phyloP scores from a whole-genome alignment of 768 basidiomycete species.

The Collybia mongolica region DNA sequence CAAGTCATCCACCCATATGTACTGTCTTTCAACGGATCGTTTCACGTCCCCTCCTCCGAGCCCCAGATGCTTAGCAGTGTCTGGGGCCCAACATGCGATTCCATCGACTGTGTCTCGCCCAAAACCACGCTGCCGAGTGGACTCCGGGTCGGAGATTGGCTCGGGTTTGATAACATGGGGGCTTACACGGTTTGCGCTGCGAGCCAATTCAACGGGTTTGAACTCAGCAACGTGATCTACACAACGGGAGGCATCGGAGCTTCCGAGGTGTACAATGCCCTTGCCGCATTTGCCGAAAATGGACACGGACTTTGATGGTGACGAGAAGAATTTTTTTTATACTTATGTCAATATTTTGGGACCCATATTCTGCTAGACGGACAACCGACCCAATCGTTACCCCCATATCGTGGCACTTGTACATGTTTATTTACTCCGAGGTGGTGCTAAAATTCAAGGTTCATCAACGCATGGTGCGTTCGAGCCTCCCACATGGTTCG shows the following conservation, averaged over 20 bases:
- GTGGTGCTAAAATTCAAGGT: constrained; percentile 14
- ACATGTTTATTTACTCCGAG: too few relatives aligned
- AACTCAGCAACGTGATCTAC: constrained; percentile 77
- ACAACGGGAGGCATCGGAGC: constrained; percentile 60
- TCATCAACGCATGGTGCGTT: constrained; percentile 23
- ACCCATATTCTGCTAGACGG: background rate
- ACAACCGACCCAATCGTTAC: background rate
- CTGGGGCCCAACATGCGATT: constrained; percentile 99
- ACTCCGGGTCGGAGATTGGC: constrained; percentile 93
- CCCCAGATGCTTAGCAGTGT: constrained; percentile 62
- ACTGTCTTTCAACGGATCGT: constrained; percentile 66
- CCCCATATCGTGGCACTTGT: too few relatives aligned
- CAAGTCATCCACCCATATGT: constrained; percentile 86
- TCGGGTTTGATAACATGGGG: constrained; percentile 97
- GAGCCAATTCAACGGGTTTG: constrained; percentile 93
- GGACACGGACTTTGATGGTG: constrained; percentile 32
- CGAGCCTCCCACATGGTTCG: constrained; percentile 20
- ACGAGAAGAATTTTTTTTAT: constrained; percentile 6
- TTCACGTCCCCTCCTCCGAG: constrained; percentile 49
- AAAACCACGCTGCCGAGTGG: constrained; percentile 59
- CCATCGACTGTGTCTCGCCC: constrained; percentile 87
- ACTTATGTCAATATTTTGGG: background rate
- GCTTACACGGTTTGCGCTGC: constrained; percentile 99
- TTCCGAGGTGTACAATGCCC: constrained; percentile 49
- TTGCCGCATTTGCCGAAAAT: constrained; percentile 47